Conservation (phyloP, 345 rosid species). For the Linum trigynum region DNA sequence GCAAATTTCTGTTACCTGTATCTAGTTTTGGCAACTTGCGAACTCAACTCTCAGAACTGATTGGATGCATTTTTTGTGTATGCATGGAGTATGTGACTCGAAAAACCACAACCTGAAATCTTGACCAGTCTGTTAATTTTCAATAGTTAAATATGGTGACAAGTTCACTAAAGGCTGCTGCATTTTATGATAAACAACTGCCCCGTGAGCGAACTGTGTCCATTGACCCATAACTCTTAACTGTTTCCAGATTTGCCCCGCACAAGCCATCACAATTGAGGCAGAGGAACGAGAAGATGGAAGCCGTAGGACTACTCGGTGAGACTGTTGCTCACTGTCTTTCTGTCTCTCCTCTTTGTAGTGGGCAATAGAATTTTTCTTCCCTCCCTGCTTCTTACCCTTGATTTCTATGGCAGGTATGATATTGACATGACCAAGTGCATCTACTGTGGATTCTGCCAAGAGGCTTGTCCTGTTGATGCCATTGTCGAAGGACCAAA, state of each 20-base stretch:
- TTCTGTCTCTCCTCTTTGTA: not conserved
- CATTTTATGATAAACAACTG: no score
- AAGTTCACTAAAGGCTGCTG: no score
- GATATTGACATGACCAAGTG: constrained; percentile 98
- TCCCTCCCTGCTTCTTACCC: constrained; percentile 2
- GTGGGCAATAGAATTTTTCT: not conserved
- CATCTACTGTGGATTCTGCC: constrained; percentile 97
- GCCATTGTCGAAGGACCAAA: constrained; percentile 98
- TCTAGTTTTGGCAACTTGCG: no score
- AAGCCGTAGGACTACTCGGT: constrained; percentile 97
- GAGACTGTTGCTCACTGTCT: constrained; percentile 6
- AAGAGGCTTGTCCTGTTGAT: constrained; percentile 98
- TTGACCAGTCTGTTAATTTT: no score
- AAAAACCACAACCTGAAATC: no score
- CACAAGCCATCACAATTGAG: constrained; percentile 95
- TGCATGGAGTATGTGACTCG: no score
- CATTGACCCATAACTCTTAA: not conserved
- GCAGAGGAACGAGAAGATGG: constrained; percentile 99
- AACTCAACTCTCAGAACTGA: no score
- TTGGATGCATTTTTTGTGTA: no score
- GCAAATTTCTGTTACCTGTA: no score
- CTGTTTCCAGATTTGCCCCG: constrained; percentile 75
- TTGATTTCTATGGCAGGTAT: constrained; percentile 38
- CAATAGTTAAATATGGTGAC: no score
- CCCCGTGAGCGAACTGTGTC: no score